Base-by-base conservation (phyloP, 1,284 basidiomycete genomes). In the Fomitopsis palustris region DNA sequence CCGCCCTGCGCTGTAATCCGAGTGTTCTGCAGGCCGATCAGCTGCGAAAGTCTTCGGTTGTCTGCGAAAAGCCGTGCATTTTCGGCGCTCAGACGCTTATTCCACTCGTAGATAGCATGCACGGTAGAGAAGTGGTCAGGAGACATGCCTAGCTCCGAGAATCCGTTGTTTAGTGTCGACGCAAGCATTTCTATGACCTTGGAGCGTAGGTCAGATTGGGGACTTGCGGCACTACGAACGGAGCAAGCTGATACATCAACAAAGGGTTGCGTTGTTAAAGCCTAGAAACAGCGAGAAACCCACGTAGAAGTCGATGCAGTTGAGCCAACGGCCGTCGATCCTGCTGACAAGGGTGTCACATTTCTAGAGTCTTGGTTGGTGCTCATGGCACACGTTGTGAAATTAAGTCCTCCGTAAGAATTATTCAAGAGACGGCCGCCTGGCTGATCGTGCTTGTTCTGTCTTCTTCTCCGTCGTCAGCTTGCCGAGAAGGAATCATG, bases 21-120 rank as follows among this genome's bases (percentile, higher is more conserved):
- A 58, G 64, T 55, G 38, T 66, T 61, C 43, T 65, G 66, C 55
- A 57, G 53, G 12, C 59, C 54, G 14, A 67, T 61, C 49, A 63
- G 57, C 43, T 60, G 56, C 12, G 67, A 61, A 3, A 69, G 62
- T 17, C 56, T 65, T 23, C 54, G 69, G 63, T 86, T 86, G 63
- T 86, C 85, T 56, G 79, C 70, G 60, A 76, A 82, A 35, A 87
- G 72, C 64, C 76, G 81, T 56, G 74, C 63, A 56, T 82, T 83
- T 53, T 82, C 78, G 21, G 54, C 41, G 59, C 77, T 72, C 14
- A 72, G 66, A 9, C 70, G 62, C 29, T 60, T 65, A 56, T 75
- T 74, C 53, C 66, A 69, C 37, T 63, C 64, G 47, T 77, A 66
- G 21, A 78, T 58, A 9, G 72, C 64, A 42, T 70, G 68, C 39